Conservation (phyloP, 441 rosid genomes). For the Arabidopsis lyrata region DNA sequence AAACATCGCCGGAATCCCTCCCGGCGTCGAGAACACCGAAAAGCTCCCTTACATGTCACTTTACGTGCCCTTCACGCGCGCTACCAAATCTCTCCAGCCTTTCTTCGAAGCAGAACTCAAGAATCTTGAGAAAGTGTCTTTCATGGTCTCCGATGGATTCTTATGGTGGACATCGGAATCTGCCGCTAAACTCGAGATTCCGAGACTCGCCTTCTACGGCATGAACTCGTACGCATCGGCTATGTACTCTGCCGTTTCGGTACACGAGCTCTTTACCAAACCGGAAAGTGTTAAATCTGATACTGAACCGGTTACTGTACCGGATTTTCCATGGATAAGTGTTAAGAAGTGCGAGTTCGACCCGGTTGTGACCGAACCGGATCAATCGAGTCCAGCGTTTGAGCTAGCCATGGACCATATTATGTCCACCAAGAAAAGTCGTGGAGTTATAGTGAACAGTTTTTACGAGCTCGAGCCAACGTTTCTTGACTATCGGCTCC, state of each 20-base stretch:
- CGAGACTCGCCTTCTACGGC: slow-evolving; percentile 60
- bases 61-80: slow-evolving; percentile 52
- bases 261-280: slow-evolving; percentile 22
- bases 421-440: slow-evolving; percentile 37
- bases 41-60: slow-evolving; percentile 66
- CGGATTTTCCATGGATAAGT: slow-evolving; percentile 71
- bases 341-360: slow-evolving; percentile 52
- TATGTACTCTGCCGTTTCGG: background rate
- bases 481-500: slow-evolving; percentile 50
- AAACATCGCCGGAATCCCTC: slow-evolving; percentile 52
- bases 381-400: slow-evolving; percentile 11
- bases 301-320: slow-evolving; percentile 56
- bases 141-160: slow-evolving; percentile 70
- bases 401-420: slow-evolving; percentile 26
- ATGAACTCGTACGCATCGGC: slow-evolving; percentile 45
- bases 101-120: slow-evolving; percentile 53
- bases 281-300: slow-evolving; percentile 39
- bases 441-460: slow-evolving; percentile 58
- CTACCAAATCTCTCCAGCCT: slow-evolving; percentile 68
- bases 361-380: background rate
- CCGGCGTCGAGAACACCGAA: slow-evolving; percentile 70
- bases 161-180: slow-evolving; percentile 82
- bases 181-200: slow-evolving; percentile 62
- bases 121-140: slow-evolving; percentile 50
- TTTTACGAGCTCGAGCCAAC: slow-evolving; percentile 67